phyloP scores from a whole-genome alignment of 805 yeast genomes.

The Pichia pseudocactophila region DNA sequence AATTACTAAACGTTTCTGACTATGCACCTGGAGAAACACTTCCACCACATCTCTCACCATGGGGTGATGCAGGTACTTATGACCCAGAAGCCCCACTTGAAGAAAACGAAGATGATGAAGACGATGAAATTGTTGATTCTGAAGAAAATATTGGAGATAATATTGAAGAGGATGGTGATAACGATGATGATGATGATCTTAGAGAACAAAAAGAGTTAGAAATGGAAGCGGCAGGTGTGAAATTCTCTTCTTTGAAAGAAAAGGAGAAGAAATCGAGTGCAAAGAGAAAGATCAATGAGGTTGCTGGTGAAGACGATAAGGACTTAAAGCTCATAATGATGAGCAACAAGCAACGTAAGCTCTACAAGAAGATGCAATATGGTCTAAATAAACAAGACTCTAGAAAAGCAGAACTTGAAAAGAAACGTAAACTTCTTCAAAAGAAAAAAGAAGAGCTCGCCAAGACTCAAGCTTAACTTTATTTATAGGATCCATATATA shows the following conservation, averaged over 20 bases:
- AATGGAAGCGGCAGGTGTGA: constrained; percentile 82
- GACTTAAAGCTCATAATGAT: constrained; percentile 94
- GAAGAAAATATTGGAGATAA: constrained; percentile 43
- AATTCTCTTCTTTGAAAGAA: constrained; percentile 48
- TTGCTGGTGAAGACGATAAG: constrained; percentile 63
- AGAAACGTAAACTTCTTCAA: constrained; percentile 61
- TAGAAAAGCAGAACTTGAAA: constrained; percentile 57
- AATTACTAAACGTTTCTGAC: constrained; percentile 63
- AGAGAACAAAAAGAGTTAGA: constrained; percentile 75
- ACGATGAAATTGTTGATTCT: constrained; percentile 34
- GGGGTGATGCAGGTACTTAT: constrained; percentile 94
- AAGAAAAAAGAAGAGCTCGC: constrained; percentile 40
- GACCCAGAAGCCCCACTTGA: constrained; percentile 59
- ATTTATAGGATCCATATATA: no score
- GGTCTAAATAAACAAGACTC: constrained; percentile 77
- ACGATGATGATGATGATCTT: constrained; percentile 40
- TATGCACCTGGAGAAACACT: constrained; percentile 92
- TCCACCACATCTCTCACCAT: constrained; percentile 97
- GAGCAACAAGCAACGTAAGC: constrained; percentile 91
- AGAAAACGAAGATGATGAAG: constrained; percentile 34
- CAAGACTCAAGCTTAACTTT: not conserved
- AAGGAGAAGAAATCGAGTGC: constrained; percentile 21
- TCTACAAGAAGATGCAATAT: constrained; percentile 91
- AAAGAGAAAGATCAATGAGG: constrained; percentile 29
- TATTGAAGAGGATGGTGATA: constrained; percentile 46